Conservation (phyloP, 129 eudicot species). For the Tanacetum coccineum region DNA sequence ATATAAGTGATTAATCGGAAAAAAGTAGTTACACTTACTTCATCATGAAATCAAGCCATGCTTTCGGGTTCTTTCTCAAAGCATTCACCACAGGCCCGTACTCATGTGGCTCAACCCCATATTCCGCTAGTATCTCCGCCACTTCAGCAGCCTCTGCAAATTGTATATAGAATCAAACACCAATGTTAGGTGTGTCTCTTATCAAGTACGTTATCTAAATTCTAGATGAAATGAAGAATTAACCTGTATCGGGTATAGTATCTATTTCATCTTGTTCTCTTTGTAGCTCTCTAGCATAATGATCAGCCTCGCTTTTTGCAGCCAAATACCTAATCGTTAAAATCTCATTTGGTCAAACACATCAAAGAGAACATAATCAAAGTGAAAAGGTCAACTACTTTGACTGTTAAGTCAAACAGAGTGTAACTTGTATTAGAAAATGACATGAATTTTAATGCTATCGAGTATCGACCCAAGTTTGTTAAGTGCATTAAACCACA, state of each 20-base stretch:
- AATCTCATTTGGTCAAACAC: constrained; percentile 18
- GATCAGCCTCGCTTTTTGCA: constrained; percentile 96
- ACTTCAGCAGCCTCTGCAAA: constrained; percentile 94
- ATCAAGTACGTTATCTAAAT: neutral
- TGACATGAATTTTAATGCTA: neutral
- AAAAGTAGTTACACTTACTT: constrained; percentile 52
- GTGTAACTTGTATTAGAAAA: neutral
- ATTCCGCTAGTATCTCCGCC: constrained; percentile 82
- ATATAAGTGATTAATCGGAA: neutral
- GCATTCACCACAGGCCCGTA: constrained; percentile 90
- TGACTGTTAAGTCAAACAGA: constrained; percentile 9
- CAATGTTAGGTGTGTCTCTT: neutral
- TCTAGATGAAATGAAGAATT: neutral
- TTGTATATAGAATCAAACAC: neutral
- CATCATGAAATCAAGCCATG: constrained; percentile 99
- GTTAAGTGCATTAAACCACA: constrained; percentile 13
- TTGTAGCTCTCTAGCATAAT: constrained; percentile 60
- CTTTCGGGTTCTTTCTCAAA: constrained; percentile 83
- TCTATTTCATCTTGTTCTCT: constrained; percentile 91
- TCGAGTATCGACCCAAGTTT: neutral
- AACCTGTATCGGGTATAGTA: constrained; percentile 90
- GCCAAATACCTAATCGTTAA: constrained; percentile 64
- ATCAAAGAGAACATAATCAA: neutral
- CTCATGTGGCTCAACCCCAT: constrained; percentile 85
- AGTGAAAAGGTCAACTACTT: constrained; percentile 9